Percentiles rank a stretch among this genome's conserved stretches.
Evolutionary conservation across 2,329 filamentous ascomycete genomes (phyloP).

Genomic region (Xylaria sp.): DNA sequence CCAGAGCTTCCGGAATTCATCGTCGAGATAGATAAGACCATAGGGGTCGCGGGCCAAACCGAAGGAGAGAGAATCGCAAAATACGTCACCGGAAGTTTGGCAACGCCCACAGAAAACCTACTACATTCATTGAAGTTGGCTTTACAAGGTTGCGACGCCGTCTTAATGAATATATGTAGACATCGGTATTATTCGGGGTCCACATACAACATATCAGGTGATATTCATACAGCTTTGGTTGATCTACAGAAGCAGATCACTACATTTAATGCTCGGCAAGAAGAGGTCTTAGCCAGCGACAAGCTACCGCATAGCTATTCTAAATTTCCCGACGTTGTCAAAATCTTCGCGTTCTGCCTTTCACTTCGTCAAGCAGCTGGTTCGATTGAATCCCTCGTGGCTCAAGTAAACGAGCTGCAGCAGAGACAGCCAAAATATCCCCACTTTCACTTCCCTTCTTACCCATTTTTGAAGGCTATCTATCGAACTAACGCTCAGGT

Average conservation of each 20-base stretch:
- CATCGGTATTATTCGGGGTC: conserved; percentile 61
- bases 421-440: conserved; percentile 52
- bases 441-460: conserved; percentile 61
- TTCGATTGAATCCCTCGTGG: conserved; percentile 58
- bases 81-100: conserved; percentile 51
- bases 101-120: conserved; percentile 58
- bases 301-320: conserved; percentile 58
- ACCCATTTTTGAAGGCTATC: conserved; percentile 63
- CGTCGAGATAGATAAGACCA: conserved; percentile 50
- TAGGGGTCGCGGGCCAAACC: conserved; percentile 20
- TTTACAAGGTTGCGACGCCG: conserved; percentile 60
- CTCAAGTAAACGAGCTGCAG: conserved; percentile 61
- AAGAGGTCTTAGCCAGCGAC: conserved; percentile 57
- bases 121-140: conserved; percentile 58
- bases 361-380: conserved; percentile 63
- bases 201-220: conserved; percentile 53
- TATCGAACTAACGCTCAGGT: conserved; percentile 66
- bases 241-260: conserved; percentile 56
- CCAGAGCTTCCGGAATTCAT: conserved; percentile 44
- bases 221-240: conserved; percentile 53
- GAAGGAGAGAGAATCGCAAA: conserved; percentile 42
- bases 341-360: conserved; percentile 65
- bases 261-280: conserved; percentile 60
- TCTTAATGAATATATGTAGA: conserved; percentile 64
- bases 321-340: conserved; percentile 60